Percentiles rank a stretch among this genome's conserved stretches.
Evolutionary conservation across 495 filamentous ascomycete genomes (phyloP).

Genomic region (Massariosphaeria phaeospora): DNA sequence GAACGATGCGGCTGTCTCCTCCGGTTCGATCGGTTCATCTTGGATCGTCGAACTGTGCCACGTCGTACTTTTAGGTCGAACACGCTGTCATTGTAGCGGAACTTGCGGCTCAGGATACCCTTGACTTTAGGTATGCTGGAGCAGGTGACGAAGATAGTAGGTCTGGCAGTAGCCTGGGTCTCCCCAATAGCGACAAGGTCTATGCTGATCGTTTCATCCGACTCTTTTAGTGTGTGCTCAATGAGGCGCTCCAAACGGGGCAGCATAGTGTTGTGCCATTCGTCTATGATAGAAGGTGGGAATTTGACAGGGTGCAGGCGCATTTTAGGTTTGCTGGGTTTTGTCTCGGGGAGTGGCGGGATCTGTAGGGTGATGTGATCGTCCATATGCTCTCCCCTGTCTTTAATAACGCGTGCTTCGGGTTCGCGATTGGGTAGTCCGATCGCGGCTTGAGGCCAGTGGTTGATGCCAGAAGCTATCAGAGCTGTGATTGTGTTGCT

Average conservation of each 20-base stretch:
- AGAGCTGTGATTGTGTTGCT: slow-evolving; percentile 22
- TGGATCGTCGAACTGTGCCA: slow-evolving; percentile 42
- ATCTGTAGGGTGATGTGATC: slow-evolving; percentile 23
- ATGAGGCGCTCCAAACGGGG: slow-evolving; percentile 41
- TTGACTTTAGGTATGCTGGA: slow-evolving; percentile 42
- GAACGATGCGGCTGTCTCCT: slow-evolving; percentile 33
- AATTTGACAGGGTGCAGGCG: slow-evolving; percentile 41
- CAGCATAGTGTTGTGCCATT: slow-evolving; percentile 41
- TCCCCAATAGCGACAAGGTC: slow-evolving; percentile 45
- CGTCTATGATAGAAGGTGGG: slow-evolving; percentile 31
- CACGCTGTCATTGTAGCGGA: slow-evolving; percentile 38
- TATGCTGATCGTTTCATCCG: slow-evolving; percentile 42
- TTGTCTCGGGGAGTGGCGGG: slow-evolving; percentile 12
- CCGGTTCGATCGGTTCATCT: slow-evolving; percentile 20
- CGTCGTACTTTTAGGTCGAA: slow-evolving; percentile 46
- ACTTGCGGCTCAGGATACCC: slow-evolving; percentile 36
- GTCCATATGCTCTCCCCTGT: not conserved
- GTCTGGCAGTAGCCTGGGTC: slow-evolving; percentile 39
- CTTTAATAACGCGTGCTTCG: slow-evolving; percentile 5
- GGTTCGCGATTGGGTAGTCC: slow-evolving; percentile 17
- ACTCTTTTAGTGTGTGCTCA: slow-evolving; percentile 39
- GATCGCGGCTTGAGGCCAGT: slow-evolving; percentile 16
- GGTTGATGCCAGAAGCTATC: slow-evolving; percentile 6
- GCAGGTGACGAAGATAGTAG: slow-evolving; percentile 48
- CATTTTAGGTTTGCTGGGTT: slow-evolving; percentile 29